A percentile compares a stretch with the other conserved stretches of the same genome.
Evolutionary conservation across 1,284 basidiomycete genomes (phyloP).

Genomic region (Rhodotorula sp.): DNA sequence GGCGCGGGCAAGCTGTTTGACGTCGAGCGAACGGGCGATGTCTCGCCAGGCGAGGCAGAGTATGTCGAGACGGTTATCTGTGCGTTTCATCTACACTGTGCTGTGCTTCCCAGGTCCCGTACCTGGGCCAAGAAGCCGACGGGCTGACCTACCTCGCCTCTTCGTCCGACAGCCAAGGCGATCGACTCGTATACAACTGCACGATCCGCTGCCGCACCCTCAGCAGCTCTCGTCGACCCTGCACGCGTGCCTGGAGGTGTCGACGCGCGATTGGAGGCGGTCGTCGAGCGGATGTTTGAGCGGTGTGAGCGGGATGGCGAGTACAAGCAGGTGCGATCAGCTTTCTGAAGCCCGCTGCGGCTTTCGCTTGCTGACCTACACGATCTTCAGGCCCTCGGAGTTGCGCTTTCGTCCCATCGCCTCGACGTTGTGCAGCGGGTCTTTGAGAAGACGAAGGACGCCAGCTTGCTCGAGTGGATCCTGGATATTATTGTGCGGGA

Average conservation of each 20-base stretch:
- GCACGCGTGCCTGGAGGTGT: neutral
- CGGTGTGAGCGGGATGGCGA: slow-evolving; percentile 81
- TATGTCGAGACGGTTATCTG: slow-evolving; percentile 91
- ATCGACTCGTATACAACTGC: slow-evolving; percentile 80
- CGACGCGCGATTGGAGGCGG: slow-evolving; percentile 61
- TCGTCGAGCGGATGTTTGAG: slow-evolving; percentile 82
- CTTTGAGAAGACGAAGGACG: slow-evolving; percentile 60
- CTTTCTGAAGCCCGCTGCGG: neutral
- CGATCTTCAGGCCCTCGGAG: slow-evolving; percentile 74
- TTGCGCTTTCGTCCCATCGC: slow-evolving; percentile 83
- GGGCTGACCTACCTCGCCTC: neutral
- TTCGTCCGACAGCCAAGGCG: slow-evolving; percentile 67
- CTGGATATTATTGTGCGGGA: slow-evolving; percentile 59
- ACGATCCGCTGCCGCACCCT: slow-evolving; percentile 56
- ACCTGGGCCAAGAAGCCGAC: slow-evolving; percentile 7
- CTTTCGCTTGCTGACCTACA: neutral
- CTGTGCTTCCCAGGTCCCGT: neutral
- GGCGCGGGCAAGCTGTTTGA: slow-evolving; percentile 84
- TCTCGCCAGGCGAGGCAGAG: slow-evolving; percentile 65
- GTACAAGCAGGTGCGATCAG: slow-evolving; percentile 71
- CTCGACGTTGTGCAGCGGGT: slow-evolving; percentile 73
- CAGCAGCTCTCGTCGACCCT: slow-evolving; percentile 62
- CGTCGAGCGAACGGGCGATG: slow-evolving; percentile 58
- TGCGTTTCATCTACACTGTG: slow-evolving; percentile 52
- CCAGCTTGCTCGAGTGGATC: slow-evolving; percentile 77